Conservation (phyloP, 2,329 filamentous ascomycete species). For the Claviceps humidiphila region DNA sequence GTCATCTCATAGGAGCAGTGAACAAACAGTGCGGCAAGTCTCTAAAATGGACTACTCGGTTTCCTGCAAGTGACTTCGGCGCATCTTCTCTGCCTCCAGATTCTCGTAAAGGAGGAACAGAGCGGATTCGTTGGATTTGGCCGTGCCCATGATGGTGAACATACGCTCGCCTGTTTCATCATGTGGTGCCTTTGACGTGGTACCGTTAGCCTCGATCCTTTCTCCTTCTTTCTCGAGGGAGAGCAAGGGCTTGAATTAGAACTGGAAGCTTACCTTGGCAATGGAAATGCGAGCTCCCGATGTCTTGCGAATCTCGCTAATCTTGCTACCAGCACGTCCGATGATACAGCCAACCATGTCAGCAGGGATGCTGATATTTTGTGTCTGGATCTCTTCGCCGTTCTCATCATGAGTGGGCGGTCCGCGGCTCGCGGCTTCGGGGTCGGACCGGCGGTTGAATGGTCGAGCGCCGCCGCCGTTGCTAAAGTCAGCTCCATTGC, state of each 20-base stretch:
- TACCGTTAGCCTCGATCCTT: not conserved
- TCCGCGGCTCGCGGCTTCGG: slow-evolving; percentile 66
- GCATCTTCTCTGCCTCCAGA: slow-evolving; percentile 97
- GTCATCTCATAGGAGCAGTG: slow-evolving; percentile 4
- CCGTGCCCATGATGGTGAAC: slow-evolving; percentile 98
- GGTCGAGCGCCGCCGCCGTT: slow-evolving; percentile 53
- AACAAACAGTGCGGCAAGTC: slow-evolving; percentile 19
- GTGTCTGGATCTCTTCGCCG: slow-evolving; percentile 93
- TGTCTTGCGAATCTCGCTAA: slow-evolving; percentile 94
- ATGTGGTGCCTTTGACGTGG: slow-evolving; percentile 56
- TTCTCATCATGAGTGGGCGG: slow-evolving; percentile 88
- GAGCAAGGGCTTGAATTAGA: too few relatives aligned
- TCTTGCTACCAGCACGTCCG: slow-evolving; percentile 87
- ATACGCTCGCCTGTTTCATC: slow-evolving; percentile 97
- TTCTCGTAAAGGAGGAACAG: slow-evolving; percentile 97
- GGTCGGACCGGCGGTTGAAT: slow-evolving; percentile 69
- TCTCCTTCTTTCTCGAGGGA: not conserved
- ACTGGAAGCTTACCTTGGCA: slow-evolving; percentile 51
- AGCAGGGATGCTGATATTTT: slow-evolving; percentile 98
- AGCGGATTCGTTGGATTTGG: slow-evolving; percentile 87
- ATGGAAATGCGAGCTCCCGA: slow-evolving; percentile 96
- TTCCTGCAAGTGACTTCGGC: slow-evolving; percentile 65
- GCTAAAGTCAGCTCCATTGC: slow-evolving; percentile 95
- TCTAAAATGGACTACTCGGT: slow-evolving; percentile 28
- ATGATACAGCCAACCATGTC: slow-evolving; percentile 99